Conservation (phyloP, 176 grass and related monocot genomes). For the Oryza meridionalis region DNA sequence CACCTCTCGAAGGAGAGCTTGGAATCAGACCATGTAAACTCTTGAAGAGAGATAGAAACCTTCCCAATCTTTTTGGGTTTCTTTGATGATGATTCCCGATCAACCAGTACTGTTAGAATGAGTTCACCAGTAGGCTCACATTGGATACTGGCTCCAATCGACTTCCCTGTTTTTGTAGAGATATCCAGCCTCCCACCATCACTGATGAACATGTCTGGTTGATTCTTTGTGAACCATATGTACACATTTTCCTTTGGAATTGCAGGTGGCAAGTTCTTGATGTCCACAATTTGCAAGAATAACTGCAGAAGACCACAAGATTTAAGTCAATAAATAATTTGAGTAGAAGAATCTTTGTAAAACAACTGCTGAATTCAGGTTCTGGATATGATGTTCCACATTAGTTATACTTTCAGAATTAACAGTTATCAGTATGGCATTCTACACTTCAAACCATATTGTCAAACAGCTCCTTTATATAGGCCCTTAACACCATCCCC, state of each 20-base stretch:
- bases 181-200: slow-evolving; percentile 60
- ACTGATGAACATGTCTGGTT: slow-evolving; percentile 69
- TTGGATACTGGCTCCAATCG: slow-evolving; percentile 55
- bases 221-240: slow-evolving; percentile 76
- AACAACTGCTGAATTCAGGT: not conserved
- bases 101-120: slow-evolving; percentile 60
- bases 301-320: slow-evolving; percentile 54
- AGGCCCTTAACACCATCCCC: not conserved
- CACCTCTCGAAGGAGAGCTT: slow-evolving; percentile 79
- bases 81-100: slow-evolving; percentile 42
- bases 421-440: not conserved
- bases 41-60: slow-evolving; percentile 70
- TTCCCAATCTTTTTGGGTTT: slow-evolving; percentile 68
- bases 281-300: slow-evolving; percentile 84
- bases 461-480: not conserved
- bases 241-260: slow-evolving; percentile 61
- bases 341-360: slow-evolving; percentile 5
- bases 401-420: not conserved
- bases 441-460: not conserved
- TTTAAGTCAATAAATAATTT: slow-evolving; percentile 18
- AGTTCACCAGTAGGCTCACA: slow-evolving; percentile 82
- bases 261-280: slow-evolving; percentile 64
- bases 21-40: slow-evolving; percentile 58
- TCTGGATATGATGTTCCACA: not conserved
- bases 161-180: slow-evolving; percentile 58